phyloP scores from a whole-genome alignment of 2,329 filamentous ascomycete species.

The Aspergillus neoniger region DNA sequence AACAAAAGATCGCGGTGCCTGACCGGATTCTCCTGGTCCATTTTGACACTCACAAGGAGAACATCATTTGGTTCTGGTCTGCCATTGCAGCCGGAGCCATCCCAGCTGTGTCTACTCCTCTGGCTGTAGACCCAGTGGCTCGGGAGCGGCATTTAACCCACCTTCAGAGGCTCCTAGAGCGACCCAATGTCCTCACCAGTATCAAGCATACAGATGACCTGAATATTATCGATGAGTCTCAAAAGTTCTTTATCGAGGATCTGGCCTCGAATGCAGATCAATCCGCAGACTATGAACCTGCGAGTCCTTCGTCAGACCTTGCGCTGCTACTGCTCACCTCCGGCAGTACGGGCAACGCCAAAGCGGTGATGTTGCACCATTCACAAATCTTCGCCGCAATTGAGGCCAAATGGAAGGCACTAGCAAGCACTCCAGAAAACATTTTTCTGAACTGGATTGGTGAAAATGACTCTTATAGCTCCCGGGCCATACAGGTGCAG shows the following conservation, averaged over 20 bases:
- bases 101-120: slow-evolving; percentile 35
- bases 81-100: slow-evolving; percentile 38
- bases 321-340: slow-evolving; percentile 56
- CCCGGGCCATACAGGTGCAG: not conserved
- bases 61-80: slow-evolving; percentile 47
- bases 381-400: slow-evolving; percentile 47
- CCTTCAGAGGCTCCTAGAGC: not conserved
- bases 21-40: slow-evolving; percentile 24
- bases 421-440: slow-evolving; percentile 31
- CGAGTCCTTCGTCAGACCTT: slow-evolving; percentile 16
- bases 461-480: not conserved
- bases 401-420: slow-evolving; percentile 40
- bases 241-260: not conserved
- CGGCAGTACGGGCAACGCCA: slow-evolving; percentile 54
- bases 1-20: not conserved
- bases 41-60: slow-evolving; percentile 40
- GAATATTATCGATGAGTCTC: not conserved
- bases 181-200: not conserved
- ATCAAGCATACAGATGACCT: not conserved
- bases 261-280: not conserved
- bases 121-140: slow-evolving; percentile 13
- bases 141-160: slow-evolving; percentile 8
- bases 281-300: not conserved
- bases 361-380: slow-evolving; percentile 52
- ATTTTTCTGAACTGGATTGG: slow-evolving; percentile 54